A percentile compares a stretch with the other conserved stretches of the same genome.
These are phyloP conservation scores for Sanghuangporus sanghuang DNA, from an alignment of 1,284 basidiomycete species.

Conservation along the genomic window DNA sequence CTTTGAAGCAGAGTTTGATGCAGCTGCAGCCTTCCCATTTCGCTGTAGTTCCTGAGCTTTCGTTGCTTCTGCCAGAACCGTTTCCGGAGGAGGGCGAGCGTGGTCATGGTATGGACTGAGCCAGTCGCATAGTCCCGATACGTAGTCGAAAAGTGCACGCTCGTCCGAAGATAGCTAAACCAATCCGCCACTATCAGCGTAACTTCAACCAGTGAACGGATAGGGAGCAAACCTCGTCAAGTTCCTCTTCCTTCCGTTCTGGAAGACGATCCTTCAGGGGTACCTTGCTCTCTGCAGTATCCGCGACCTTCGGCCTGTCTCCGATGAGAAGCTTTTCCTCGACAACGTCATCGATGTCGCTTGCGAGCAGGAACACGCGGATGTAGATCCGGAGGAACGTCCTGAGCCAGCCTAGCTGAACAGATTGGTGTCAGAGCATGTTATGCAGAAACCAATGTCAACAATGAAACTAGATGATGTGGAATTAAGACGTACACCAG, in stretches of 20 bases:
- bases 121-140: slow-evolving; percentile 61
- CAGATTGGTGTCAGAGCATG: slow-evolving; percentile 3
- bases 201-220: slow-evolving; percentile 8
- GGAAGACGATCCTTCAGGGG: slow-evolving; percentile 54
- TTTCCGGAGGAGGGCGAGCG: slow-evolving; percentile 59
- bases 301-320: slow-evolving; percentile 64
- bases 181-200: not conserved
- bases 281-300: slow-evolving; percentile 42
- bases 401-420: slow-evolving; percentile 63
- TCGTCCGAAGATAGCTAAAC: slow-evolving; percentile 63
- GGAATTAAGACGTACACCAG: slow-evolving; percentile 44
- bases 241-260: slow-evolving; percentile 44
- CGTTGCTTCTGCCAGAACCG: slow-evolving; percentile 67
- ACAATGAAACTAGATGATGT: not conserved
- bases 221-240: slow-evolving; percentile 41
- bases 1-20: slow-evolving; percentile 37
- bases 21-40: slow-evolving; percentile 44
- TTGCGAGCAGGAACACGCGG: slow-evolving; percentile 65
- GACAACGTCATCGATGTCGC: slow-evolving; percentile 69
- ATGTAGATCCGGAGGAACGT: slow-evolving; percentile 73
- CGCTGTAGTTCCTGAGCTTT: slow-evolving; percentile 59
- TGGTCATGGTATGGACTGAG: slow-evolving; percentile 69
- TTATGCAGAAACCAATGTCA: not conserved
- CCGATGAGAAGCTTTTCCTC: slow-evolving; percentile 75
- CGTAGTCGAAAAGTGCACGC: slow-evolving; percentile 49